phyloP scores from a whole-genome alignment of 345 rosid genomes.

The Hibiscus tridactylites region DNA sequence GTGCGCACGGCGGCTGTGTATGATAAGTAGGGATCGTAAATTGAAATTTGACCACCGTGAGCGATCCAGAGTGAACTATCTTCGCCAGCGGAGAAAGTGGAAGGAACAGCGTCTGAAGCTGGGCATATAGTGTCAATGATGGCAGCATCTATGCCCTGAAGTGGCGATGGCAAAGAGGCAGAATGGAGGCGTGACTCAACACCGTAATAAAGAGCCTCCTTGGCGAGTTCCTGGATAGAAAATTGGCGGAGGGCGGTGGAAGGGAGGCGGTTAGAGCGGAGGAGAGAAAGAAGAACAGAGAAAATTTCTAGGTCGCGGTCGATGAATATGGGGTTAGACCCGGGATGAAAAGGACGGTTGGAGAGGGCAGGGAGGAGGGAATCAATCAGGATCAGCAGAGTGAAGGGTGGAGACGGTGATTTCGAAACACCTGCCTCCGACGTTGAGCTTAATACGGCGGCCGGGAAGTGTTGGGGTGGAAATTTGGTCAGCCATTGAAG shows the following conservation, averaged over 20 bases:
- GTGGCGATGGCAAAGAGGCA: slow-evolving; percentile 57
- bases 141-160: slow-evolving; percentile 67
- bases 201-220: slow-evolving; percentile 82
- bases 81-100: slow-evolving; percentile 59
- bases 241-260: slow-evolving; percentile 45
- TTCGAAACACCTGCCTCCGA: slow-evolving; percentile 77
- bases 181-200: slow-evolving; percentile 56
- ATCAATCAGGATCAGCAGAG: slow-evolving; percentile 75
- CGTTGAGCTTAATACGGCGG: slow-evolving; percentile 71
- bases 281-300: slow-evolving; percentile 69
- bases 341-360: slow-evolving; percentile 17
- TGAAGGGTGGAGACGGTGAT: slow-evolving; percentile 69
- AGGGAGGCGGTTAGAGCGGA: slow-evolving; percentile 71
- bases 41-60: slow-evolving; percentile 84
- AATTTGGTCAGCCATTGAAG: slow-evolving; percentile 8
- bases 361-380: slow-evolving; percentile 74
- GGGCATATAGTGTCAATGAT: slow-evolving; percentile 49
- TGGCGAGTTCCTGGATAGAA: slow-evolving; percentile 75
- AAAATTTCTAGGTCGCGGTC: slow-evolving; percentile 94
- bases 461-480: background rate
- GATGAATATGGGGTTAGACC: slow-evolving; percentile 40
- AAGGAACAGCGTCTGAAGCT: slow-evolving; percentile 54
- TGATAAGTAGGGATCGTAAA: slow-evolving; percentile 60
- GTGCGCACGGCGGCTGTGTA: slow-evolving; percentile 69
- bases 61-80: slow-evolving; percentile 81